Conservation (phyloP, 352 stramenopile genomes). For the Aphanomyces euteiches region DNA sequence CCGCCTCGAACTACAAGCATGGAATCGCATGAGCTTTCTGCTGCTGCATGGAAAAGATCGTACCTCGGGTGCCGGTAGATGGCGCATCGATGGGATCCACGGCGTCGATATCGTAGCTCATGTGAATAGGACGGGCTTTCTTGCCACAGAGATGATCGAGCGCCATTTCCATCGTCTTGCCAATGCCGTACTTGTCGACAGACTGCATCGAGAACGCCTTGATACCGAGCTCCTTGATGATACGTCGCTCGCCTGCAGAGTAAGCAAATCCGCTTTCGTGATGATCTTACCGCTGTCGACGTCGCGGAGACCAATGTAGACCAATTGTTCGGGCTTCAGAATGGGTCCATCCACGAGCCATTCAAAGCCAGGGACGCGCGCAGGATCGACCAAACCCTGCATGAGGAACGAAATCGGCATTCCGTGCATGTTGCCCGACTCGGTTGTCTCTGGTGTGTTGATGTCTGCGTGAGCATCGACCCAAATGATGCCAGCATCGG, state of each 20-base stretch:
- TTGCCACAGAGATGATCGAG: conserved; percentile 90
- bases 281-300: conserved; percentile 61
- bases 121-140: conserved; percentile 90
- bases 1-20: conserved; percentile 83
- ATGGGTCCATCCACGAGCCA: conserved; percentile 82
- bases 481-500: conserved; percentile 95
- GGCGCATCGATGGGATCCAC: conserved; percentile 92
- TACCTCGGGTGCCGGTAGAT: conserved; percentile 88
- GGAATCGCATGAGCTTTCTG: neutral
- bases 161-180: conserved; percentile 94
- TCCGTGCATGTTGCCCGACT: conserved; percentile 96
- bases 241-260: conserved; percentile 63
- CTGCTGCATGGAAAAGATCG: too few species aligned
- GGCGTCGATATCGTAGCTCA: conserved; percentile 98
- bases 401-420: conserved; percentile 97
- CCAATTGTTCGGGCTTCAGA: conserved; percentile 86
- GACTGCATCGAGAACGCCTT: conserved; percentile 96
- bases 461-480: conserved; percentile 98
- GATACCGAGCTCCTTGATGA: conserved; percentile 91
- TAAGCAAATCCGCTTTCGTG: neutral
- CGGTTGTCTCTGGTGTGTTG: conserved; percentile 91
- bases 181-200: conserved; percentile 95
- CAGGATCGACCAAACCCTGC: conserved; percentile 82
- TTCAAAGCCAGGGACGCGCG: conserved; percentile 91
- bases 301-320: conserved; percentile 95